Conservation (phyloP, 345 rosid species). For the Linum tenue region DNA sequence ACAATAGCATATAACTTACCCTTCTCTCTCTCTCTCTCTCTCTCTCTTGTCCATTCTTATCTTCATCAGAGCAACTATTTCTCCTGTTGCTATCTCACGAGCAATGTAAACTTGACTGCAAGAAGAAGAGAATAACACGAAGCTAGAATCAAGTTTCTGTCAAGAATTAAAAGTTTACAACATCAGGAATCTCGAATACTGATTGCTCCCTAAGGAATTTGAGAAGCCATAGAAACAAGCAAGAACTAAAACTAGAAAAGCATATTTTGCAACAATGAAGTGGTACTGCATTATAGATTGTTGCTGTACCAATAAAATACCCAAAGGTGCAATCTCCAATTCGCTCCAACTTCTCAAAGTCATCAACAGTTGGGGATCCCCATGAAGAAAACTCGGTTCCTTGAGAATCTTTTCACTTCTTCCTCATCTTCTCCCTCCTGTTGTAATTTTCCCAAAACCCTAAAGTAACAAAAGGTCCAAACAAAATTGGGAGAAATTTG, state of each 20-base stretch:
- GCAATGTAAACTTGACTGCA: slow-evolving; percentile 98
- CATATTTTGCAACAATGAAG: too few relatives aligned
- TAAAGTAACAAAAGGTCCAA: background rate
- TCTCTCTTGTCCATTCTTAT: slow-evolving; percentile 95
- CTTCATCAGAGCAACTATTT: slow-evolving; percentile 89
- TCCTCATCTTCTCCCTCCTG: background rate
- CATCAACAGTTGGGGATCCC: slow-evolving; percentile 78
- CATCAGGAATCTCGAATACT: too few relatives aligned
- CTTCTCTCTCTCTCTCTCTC: slow-evolving; percentile 97
- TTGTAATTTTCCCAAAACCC: background rate
- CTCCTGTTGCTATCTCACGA: slow-evolving; percentile 72
- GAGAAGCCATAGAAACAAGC: background rate
- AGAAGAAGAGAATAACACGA: slow-evolving; percentile 4
- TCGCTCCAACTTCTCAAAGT: slow-evolving; percentile 77
- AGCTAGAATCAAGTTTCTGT: background rate
- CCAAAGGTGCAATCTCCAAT: slow-evolving; percentile 88
- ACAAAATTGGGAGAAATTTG: too few relatives aligned
- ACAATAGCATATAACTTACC: slow-evolving; percentile 48
- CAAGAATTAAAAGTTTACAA: background rate
- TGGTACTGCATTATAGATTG: background rate
- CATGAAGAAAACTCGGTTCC: slow-evolving; percentile 45
- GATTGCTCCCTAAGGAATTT: too few relatives aligned
- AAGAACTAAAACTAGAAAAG: background rate
- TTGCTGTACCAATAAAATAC: slow-evolving; percentile 19
- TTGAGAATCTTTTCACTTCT: too few relatives aligned